Base-by-base conservation (phyloP, 352 stramenopile genomes). In the Globisporangium viniferum region DNA sequence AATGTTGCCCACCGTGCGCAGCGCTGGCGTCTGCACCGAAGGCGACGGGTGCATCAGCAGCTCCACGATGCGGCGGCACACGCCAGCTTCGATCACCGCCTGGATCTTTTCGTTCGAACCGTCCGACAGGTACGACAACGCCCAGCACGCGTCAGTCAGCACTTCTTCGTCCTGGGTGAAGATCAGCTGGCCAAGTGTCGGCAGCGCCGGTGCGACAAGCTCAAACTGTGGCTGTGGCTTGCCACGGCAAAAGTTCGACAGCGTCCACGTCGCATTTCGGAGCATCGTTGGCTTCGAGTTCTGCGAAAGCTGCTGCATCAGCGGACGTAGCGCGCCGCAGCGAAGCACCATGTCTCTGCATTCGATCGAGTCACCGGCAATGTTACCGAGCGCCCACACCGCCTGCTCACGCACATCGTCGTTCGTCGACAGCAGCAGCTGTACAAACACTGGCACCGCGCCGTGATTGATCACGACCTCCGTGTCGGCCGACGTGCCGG, bases 41-140 rank as follows among this genome's bases (percentile, higher is more conserved):
- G 85, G 77, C 54, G 85, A 94, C 58, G 81, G 82, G 72, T 93
- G 84, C 81, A 94, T 87, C 35, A 96, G 80, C 35, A 99, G 86
- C 80, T 99, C 97, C 22, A 99, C 96, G 44, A 99, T 90, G 72
- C 97, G 88, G 69, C 93, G 83, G 80, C 94, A 98, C 24, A 99
- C 97, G 53, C 97, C 97, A 18, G 95, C 90, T 73, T 99, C 97
- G 66, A 99, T 98, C 41, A 99, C 97, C 3, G 97, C 94, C 77
- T 99, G 97, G 78, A 99, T 99, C 75, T 99, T 99, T 71, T 99
- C 96, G 76, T 99, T 99, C 29, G 94, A 95, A 54, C 98, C 98
- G 82, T 99, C 98, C 20, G 87, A 98, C 9, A 99, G 80, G 81
- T 99, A 99, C 54, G 88, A 98, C 36, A 99, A 81, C 44, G 97